Base-by-base conservation (phyloP, 106 monocot genomes). In the Dendrobium huoshanense region DNA sequence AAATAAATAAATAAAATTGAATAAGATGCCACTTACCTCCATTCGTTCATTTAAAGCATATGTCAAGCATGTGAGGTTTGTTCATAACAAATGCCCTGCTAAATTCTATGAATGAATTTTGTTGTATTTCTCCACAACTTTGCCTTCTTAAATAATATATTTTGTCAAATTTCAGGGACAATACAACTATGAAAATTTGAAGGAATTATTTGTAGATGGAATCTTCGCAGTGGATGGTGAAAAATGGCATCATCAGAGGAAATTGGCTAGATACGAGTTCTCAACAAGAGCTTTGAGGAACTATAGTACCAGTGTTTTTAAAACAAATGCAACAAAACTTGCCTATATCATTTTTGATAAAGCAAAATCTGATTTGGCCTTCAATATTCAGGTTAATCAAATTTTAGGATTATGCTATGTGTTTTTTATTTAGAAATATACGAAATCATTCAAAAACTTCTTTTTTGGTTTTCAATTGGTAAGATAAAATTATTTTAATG, bases 281-380 rank as follows among this genome's bases (percentile, higher is more conserved):
- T 81, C 81, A 0, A 41, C 75, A 20, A 81, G 61, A 56, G 75
- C 59, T 9, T 45, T 81, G 19, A 27, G 55, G 42, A 73, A 75
- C 48, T 25, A 20, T 75, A 27, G 22, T 24, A 16, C 4, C 20
- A 77, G 40, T 5, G 80, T 86, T 7, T 89, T 89, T 55, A 47
- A 79, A 49, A 55, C 3, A 17, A 86, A 81, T 51, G 89, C 86
- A 47, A 19, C 45, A 0, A 84, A 80, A 25, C 78, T 89, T 18
- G 65, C 77, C 1, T 13, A 24, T 18, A 80, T 18, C 6, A 56
- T 82, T 5, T 22, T 79, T 8, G 73, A 67, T 11, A 65, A 72
- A 7, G 87, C 85, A 9, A 77, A 10, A 3, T 15, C 5, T 1
- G n/a, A 33, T 9, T 8, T 55, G 37, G 37, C 37, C 37, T 37